phyloP scores from a whole-genome alignment of 164 flowering plant genomes.

The Stephania japonica region DNA sequence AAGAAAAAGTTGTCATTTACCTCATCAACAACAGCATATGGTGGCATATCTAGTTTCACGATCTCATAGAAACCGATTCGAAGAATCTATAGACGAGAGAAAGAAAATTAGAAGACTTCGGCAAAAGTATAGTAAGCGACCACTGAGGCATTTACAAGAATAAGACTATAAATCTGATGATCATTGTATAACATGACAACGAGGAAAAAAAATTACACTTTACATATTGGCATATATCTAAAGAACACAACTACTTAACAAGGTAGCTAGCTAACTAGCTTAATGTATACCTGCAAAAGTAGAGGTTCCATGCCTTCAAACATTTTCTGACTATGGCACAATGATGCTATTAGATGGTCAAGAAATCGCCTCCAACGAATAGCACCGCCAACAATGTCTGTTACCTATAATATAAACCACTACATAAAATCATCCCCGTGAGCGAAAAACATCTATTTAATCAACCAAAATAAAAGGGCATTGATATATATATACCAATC shows the following conservation, averaged over 20 bases:
- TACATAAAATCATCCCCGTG: not conserved
- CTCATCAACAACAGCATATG: constrained; percentile 97
- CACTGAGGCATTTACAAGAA: not conserved
- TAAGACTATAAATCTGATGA: not conserved
- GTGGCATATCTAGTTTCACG: constrained; percentile 84
- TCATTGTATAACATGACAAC: too few relatives aligned
- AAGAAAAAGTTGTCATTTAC: constrained; percentile 25
- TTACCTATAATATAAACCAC: constrained; percentile 42
- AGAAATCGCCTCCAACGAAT: constrained; percentile 92
- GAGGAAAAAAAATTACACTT: too few relatives aligned
- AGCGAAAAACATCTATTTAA: not conserved
- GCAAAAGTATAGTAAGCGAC: not conserved
- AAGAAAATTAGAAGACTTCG: not conserved
- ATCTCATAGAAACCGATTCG: constrained; percentile 90
- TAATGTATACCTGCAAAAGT: constrained; percentile 61
- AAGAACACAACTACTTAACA: not conserved
- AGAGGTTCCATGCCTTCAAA: constrained; percentile 83
- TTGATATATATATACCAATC: constrained; percentile 48
- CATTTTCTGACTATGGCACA: constrained; percentile 51
- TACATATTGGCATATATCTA: too few relatives aligned
- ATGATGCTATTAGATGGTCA: constrained; percentile 64
- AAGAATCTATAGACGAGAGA: constrained; percentile 52
- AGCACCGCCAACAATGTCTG: constrained; percentile 86
- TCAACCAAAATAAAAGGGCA: not conserved
- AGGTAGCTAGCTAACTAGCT: not conserved